Base-by-base conservation (phyloP, 176 grass and related monocot species). In the Leersia perrieri region DNA sequence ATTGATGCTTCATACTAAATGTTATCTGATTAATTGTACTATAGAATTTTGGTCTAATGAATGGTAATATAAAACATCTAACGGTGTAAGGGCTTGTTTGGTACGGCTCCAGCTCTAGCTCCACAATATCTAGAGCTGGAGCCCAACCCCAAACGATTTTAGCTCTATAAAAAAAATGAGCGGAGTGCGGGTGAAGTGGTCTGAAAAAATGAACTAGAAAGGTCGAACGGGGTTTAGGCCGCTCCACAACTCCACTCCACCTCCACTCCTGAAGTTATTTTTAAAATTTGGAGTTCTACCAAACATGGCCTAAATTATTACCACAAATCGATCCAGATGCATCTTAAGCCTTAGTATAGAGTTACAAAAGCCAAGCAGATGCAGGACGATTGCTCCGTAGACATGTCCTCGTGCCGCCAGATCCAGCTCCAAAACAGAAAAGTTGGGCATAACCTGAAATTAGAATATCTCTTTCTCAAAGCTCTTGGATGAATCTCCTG, bases 351-450 rank as follows among this genome's bases (percentile, higher is more conserved):
- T 47, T 32, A 45, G 60, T 65, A 78, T 47, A 20, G 38, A 78
- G 28, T 60, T 45, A 47, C 60, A 65, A 33, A 78, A 2, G 38
- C 75, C 38, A 78, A 78, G 75, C 33, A 78, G 60, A 38, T 65
- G 38, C 27, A 78, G 36, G 16, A 78, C 75, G 7, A 78, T 31
- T 32, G 75, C 60, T 20, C 75, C 75, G 45, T 78, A 78, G 44
- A 65, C 60, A 78, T 64, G 58, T 0, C 75, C 38, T 47, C 11
- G 27, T 64, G 18, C 36, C 5, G 0, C 45, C 15, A 78, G 60
- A 64, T 65, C 18, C 60, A 78, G 60, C 60, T 78, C 60, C 60
- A 65, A 65, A 31, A 65, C 11, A 45, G 75, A 78, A 33, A 33
- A 78, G 18, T 64, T 4, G 10, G 28, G 4, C 34, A 5, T 47